Evolutionary conservation across 306 rosid species (phyloP), one percentile per base, ranked within the genome.

Genomic region (Prinsepia uniflora): DNA sequence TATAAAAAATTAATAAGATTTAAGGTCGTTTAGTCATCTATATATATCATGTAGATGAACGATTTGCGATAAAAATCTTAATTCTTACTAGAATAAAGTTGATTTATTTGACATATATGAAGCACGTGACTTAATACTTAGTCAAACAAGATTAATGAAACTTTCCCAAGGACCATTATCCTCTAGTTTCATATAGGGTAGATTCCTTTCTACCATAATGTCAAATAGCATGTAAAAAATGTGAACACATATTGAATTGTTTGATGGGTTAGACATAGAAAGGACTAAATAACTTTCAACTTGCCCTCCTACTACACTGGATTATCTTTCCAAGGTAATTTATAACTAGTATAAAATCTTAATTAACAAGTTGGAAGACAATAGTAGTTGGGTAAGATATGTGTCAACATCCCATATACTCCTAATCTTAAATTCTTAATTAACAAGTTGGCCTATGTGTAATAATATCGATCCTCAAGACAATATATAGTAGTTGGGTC

Each of bases 141-240:
- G 84, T 67, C 67, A 78, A 67, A 79, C 74, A 61, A 65, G 72
- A 30, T 42, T 18, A 54, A 55, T 30, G 22, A 13, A 73, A 42
- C 69, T 61, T 19, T n/a, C 64, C 34, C 73, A 7, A 48, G 44
- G 40, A 61, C 18, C 78, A 68, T 71, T 41, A 65, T 81, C 73
- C 77, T 77, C 43, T 63, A 34, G 74, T 75, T 65, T 67, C 69
- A 61, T 68, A 69, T 43, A 62, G 67, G 30, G 60, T 53, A 85
- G 86, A 87, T 89, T 84, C 85, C 76, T 73, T 67, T 59, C 60
- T 64, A 71, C 58, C 68, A 89, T 67, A 86, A 73, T 76, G 86
- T 84, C 89, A 86, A 86, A 80, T 75, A n/a, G 76, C 75, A 67
- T 72, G 58, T 46, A 5, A 57, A 66, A 43, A 65, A 80, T 71